Evolutionary conservation across 257 asterid genomes (phyloP), one percentile per base, ranked within the genome.

Genomic region (Solanum virginianum): DNA sequence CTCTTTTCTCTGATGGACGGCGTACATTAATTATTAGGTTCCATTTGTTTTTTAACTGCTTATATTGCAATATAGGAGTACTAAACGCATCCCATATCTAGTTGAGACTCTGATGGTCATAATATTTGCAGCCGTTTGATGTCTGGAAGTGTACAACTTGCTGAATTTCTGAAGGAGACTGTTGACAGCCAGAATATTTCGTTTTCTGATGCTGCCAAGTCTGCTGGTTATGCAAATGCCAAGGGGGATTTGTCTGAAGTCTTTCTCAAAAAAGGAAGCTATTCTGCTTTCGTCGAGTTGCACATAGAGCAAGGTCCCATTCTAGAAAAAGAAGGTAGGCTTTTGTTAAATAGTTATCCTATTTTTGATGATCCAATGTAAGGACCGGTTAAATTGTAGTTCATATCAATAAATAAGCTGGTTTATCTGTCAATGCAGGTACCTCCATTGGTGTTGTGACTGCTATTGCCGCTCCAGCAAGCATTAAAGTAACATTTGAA

Each of bases 271-370:
- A 90, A 91, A 62, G 98, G 97, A 86, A 94, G 92, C 90, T 95
- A 96, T 87, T 92, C 90, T 60, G 95, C 97, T 69, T 95, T 95
- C 80, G 81, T 95, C 17, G 97, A 96, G 87, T 90, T 96, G 91
- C 99, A 96, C 89, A 96, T 96, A 43, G 99, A 96, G 93, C 99
- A 95, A 92, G 99, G 98, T 88, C 98, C 99, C 84, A 92, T 93
- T 81, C 90, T 96, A 82, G 99, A 96, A 92, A 95, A 93, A 84
- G 98, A 94, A 95, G 99, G 99, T 96, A 86, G 45, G 84, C 22
- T 72, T 13, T 54, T 8, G 43, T 43, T 6, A 24, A 60, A 81
- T 14, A 39, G 43, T 60, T 60, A 47, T 43, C 47, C 81, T 18
- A 68, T n/a, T 15, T 13, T 15, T 77, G 47, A 53, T 51, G 6